Evolutionary conservation across 2,329 filamentous ascomycete genomes (phyloP), one percentile per base, ranked within the genome.

Genomic region (Torrubiellomyces zombiae): DNA sequence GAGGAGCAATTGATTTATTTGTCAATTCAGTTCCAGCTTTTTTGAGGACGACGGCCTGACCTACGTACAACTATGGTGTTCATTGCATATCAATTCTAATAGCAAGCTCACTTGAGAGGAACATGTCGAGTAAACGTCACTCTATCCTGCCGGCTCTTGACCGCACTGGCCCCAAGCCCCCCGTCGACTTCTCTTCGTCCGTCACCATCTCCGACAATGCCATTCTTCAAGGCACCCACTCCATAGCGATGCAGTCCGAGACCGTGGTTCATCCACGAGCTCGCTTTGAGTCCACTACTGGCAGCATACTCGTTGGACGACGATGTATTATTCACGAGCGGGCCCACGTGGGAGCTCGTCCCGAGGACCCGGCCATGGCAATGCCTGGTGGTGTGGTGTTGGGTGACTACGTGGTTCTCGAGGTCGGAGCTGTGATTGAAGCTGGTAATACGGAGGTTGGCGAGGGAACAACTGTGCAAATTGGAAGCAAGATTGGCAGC

Each of bases 231-330:
- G 89, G 89, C 34, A 72, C 67, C 3, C 67, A 91, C 45, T 74
- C 71, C 2, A 80, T 98, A 34, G 75, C 70, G 21, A 71, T 95
- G 33, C 75, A 75, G 28, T 63, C 78, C 14, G 74, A 82, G 42
- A 75, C 71, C 4, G 67, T 94, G 6, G 55, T 98, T n/a, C 86
- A 95, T 42, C 85, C 89, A 1, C 79, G 85, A 24, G 69, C 75
- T 10, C 72, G 75, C 32, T 65, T 94, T 28, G 78, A 83, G 40
- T 76, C 86, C 7, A 71, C 72, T 29, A 63, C 75, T 25, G 82
- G 82, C 4, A 75, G 82, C 21, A 72, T 95, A 36, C 72, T 73
- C 15, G 67, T 92, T 31, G 83, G 85, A 14, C 72, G 80, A 30
- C 72, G 76, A 26, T 89, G 79, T 39, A 77, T 93, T 22, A 62